Base-by-base conservation (phyloP, 2,329 filamentous ascomycete species). In the Venturia effusa region DNA sequence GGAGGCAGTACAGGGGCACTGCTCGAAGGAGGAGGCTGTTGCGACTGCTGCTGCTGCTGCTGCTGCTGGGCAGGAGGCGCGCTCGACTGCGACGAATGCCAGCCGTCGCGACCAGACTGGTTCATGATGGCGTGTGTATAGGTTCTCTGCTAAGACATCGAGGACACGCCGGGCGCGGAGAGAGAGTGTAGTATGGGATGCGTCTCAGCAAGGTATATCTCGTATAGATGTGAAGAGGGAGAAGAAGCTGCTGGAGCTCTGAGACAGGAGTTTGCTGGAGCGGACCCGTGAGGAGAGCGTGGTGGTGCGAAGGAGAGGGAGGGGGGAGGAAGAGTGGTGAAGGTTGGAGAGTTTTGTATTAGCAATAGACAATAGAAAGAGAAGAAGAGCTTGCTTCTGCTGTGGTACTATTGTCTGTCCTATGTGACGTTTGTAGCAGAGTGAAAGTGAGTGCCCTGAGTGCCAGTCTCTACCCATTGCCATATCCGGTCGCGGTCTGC, bases 51-150 rank as follows among this genome's bases (percentile, higher is more conserved):
- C 70, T 74, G 73, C 63, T 71, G 68, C 70, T 74, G 73, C 63
- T 75, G 76, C 61, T 79, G 76, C 6, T 78, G 77, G 55, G 80
- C 73, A 64, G 82, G 81, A 39, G 81, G 76, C 64, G 71, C 71
- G 59, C 76, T 71, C 63, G 77, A 74, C 68, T 83, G 82, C 55
- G 78, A 67, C 67, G 71, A 71, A 63, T 72, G 73, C 74, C 74
- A 76, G 66, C 71, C 73, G 67, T 76, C 74, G 68, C 74, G 74
- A 71, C 74, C 73, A 66, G 72, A 70, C 70, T 74, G 71, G 69
- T 75, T 76, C 74, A 76, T 76, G 48, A 55, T 69, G 70, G 66
- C 65, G 66, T 69, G 70, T 70, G 71, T 67, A 64, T 69, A 69
- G 70, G 69, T 70, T 54, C 32, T 51, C 65, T 65, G 51, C 65